Evolutionary conservation across 495 filamentous ascomycete genomes (phyloP), one percentile per base, ranked within the genome.

Genomic region (Aspergillus diversus): DNA sequence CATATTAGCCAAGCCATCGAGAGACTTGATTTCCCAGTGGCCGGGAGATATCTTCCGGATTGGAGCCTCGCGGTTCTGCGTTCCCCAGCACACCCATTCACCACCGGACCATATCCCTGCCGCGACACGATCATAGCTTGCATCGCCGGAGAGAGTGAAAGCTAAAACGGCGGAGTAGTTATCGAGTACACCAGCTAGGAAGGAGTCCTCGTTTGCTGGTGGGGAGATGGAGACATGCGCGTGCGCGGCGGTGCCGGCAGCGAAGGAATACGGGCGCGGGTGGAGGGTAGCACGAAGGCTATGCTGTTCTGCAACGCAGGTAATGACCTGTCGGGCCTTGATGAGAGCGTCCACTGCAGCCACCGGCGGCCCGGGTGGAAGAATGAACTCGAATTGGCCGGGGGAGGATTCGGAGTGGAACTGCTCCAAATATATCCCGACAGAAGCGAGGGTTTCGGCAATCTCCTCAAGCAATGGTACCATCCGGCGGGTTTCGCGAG

Each of bases 341-440:
- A 93, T 73, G 5, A 96, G 81, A 1, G 82, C 82, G 75, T 96
- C 92, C 48, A 92, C 84, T 0, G 92, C 91, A 5, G 80, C 72
- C 4, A 95, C 72, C 0, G 92, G 89, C 0, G 84, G 71, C 0
- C 80, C 76, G 0, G 90, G 87, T 0, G 87, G 82, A 0, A 94
- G 85, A 15, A 92, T 80, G 64, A 96, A 90, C 70, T 96, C 93
- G 71, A 88, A 96, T 66, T 96, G 93, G 8, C 91, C 91, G 0
- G 83, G 80, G 0, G 88, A 84, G 57, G 82, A 85, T 69, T 96
- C 93, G 17, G 93, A 73, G 70, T 97, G 93, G 71, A 92, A 89
- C 70, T 92, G 87, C 54, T 90, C 81, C 16, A 93, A 75, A 7
- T 84, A 68, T 58, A 97, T 90, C 13, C 84, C 89, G 56, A 87